phyloP scores from a whole-genome alignment of 1,284 basidiomycete genomes.

The Microbotryomycetes sp. region DNA sequence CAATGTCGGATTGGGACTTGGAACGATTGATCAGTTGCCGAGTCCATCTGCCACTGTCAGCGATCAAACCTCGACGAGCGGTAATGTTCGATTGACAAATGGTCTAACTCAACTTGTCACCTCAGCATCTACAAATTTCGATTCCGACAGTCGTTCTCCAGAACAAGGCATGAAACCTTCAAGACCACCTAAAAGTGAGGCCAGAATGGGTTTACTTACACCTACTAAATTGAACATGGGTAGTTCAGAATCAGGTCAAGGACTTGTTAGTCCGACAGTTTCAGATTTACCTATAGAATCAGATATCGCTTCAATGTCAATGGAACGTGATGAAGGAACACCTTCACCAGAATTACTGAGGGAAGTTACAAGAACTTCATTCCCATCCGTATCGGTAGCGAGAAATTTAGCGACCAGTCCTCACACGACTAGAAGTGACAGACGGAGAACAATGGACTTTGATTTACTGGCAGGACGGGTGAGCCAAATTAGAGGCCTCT shows the following conservation, averaged over 20 bases:
- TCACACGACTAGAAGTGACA: not conserved
- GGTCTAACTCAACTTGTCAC: not conserved
- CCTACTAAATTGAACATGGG: too few species aligned
- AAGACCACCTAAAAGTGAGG: not conserved
- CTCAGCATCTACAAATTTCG: not conserved
- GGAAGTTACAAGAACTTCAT: not conserved
- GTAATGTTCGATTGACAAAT: not conserved
- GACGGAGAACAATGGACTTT: not conserved
- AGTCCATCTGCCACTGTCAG: not conserved
- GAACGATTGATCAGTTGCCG: not conserved
- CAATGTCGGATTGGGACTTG: not conserved
- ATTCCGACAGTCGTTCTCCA: not conserved
- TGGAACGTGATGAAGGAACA: not conserved
- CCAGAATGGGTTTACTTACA: not conserved
- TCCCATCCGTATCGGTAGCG: not conserved
- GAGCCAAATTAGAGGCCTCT: too few species aligned
- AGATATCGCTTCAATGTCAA: not conserved
- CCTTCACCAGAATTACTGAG: not conserved
- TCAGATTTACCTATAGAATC: not conserved
- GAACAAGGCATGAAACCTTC: not conserved
- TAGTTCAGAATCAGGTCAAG: not conserved
- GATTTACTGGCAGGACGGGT: not conserved
- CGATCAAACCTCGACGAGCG: not conserved
- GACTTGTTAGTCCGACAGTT: not conserved
- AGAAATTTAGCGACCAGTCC: too few species aligned